A percentile compares a stretch with the other conserved stretches of the same genome.
These are phyloP conservation scores for Fusarium odoratissimum DNA, from an alignment of 2,329 filamentous ascomycete genomes.

Conservation along the genomic window DNA sequence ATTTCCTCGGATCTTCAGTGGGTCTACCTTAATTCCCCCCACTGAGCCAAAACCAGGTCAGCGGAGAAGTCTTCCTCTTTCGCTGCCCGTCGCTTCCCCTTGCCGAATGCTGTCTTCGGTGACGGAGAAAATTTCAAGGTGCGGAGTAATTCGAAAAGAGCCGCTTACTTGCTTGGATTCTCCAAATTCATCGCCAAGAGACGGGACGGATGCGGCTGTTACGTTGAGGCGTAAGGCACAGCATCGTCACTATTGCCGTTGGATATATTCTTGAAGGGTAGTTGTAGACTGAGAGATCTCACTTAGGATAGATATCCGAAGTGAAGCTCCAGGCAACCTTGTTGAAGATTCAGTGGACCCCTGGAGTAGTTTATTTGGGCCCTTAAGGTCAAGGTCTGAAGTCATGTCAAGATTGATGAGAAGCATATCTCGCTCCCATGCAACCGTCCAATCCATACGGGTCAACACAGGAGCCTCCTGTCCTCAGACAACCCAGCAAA, in stretches of 20 bases:
- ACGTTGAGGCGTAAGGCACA: background rate
- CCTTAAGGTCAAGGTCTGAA: background rate
- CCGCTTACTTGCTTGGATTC: conserved; percentile 9
- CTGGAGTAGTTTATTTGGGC: background rate
- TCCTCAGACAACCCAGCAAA: background rate
- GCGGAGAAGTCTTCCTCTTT: background rate
- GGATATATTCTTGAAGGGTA: fast-evolving
- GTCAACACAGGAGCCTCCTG: background rate
- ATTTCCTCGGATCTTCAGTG: background rate
- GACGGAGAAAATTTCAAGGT: background rate
- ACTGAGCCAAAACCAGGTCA: background rate
- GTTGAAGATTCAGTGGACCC: fast-evolving
- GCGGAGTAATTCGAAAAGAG: conserved; percentile 9
- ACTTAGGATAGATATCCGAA: fast-evolving
- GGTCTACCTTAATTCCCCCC: conserved; percentile 7
- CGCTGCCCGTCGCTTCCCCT: background rate
- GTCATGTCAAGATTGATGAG: background rate
- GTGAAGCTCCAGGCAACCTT: background rate
- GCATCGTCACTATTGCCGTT: background rate
- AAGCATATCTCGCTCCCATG: background rate
- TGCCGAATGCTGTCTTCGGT: background rate
- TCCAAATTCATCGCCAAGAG: conserved; percentile 17
- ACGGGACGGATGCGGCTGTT: conserved; percentile 4
- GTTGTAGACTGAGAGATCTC: background rate
- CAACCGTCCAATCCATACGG: background rate